Percentiles rank a stretch among this genome's conserved stretches.
phyloP scores from a whole-genome alignment of 176 grass and related monocot species.

The Metroxylon sagu region DNA sequence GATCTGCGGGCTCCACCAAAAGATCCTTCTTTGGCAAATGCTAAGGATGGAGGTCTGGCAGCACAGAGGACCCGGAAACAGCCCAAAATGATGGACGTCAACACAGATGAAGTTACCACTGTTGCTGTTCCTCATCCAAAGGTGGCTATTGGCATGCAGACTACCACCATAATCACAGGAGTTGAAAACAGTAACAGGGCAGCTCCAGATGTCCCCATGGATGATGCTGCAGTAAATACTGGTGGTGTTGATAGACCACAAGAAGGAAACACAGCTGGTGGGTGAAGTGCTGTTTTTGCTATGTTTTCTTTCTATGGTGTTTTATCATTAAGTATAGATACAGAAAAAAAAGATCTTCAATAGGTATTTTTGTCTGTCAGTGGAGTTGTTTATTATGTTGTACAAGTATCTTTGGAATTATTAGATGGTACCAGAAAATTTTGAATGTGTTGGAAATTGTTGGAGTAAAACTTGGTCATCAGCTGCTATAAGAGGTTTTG shows the following conservation, averaged over 20 bases:
- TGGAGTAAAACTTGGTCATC: no score
- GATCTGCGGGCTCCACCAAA: slow-evolving; percentile 23
- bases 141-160: slow-evolving; percentile 5
- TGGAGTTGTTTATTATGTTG: no score
- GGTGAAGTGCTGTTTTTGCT: slow-evolving; percentile 4
- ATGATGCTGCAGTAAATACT: slow-evolving; percentile 10
- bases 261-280: slow-evolving; percentile 12
- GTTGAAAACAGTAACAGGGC: slow-evolving; percentile 20
- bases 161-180: neutral
- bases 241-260: slow-evolving; percentile 21
- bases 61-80: slow-evolving; percentile 33
- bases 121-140: slow-evolving; percentile 23
- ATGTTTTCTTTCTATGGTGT: no score
- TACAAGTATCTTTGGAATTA: no score
- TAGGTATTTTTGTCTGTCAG: no score
- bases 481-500: no score
- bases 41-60: slow-evolving; percentile 18
- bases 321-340: no score
- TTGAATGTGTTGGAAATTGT: no score
- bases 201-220: slow-evolving; percentile 21
- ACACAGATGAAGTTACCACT: slow-evolving; percentile 43
- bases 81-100: slow-evolving; percentile 71
- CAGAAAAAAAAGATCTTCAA: no score
- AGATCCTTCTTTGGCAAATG: slow-evolving; percentile 16
- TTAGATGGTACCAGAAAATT: no score